Conservation (phyloP, 78 protist genomes). For the Neovahlkampfia damariscottae region DNA sequence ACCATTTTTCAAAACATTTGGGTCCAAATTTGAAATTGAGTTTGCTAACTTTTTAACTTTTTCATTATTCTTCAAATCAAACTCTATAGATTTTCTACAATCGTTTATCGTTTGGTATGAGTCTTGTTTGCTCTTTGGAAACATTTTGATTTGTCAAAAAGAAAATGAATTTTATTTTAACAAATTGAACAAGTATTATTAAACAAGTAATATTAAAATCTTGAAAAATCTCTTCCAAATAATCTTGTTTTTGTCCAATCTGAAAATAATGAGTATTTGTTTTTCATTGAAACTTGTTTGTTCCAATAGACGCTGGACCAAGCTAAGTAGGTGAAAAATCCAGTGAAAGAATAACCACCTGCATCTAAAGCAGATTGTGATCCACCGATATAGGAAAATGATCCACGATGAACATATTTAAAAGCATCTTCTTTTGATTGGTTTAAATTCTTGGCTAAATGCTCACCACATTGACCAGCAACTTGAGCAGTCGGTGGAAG, state of each 20-base stretch:
- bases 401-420: neutral
- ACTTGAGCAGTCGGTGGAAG: conserved; percentile 57
- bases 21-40: no score
- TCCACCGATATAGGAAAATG: neutral
- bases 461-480: conserved; percentile 42
- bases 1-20: no score
- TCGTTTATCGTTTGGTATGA: no score
- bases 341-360: neutral
- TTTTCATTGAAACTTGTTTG: neutral
- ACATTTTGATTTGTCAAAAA: no score
- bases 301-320: neutral
- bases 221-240: neutral
- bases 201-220: neutral
- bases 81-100: no score
- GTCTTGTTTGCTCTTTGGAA: no score
- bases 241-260: neutral
- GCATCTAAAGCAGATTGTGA: neutral
- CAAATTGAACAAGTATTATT: no score
- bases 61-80: no score
- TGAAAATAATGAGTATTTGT: neutral
- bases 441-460: conserved; percentile 25
- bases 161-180: no score
- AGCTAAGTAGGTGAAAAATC: neutral
- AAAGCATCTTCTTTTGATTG: neutral
- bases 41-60: no score